Base-by-base conservation (phyloP, 2,329 filamentous ascomycete genomes). In the Sphaerostilbella broomeana region DNA sequence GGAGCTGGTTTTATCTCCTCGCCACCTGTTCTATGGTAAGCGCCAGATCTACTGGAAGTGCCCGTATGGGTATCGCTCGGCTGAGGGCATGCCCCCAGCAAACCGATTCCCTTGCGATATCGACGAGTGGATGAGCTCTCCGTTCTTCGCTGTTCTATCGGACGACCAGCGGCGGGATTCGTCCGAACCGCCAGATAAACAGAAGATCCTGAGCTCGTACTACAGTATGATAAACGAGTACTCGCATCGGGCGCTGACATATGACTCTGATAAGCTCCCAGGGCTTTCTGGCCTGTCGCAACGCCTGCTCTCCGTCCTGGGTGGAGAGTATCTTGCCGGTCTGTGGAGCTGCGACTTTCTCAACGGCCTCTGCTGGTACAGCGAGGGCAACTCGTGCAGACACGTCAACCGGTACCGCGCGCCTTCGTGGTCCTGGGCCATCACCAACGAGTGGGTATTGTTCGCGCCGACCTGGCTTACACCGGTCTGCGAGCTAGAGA, bases 21-120 rank as follows among this genome's bases (percentile, higher is more conserved):
- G 39, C 2, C 36, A 42, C 20, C 28, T 42, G 5, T 17, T 42
- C n/a, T 42, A 30, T 8, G 39, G 39, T 15, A 8, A 13, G 4
- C 34, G 39, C 3, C 33, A 42, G 11, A 42, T 42, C 24, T 42
- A 42, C 21, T 42, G 39, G 39, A 26, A 22, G 8, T 42, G 39
- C 18, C 27, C 25, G 6, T 30, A 15, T 19, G 5, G 7, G 20
- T 21, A 26, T 16, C 27, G 12, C 24, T 42, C 35, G 8, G 40
- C 35, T 6, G 35, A 42, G 22, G 28, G 10, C 10, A 38, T 27
- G 11, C 34, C 30, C 18, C 22, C 33, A 19, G 35, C 28, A 17
- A 24, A 29, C 10, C 17, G 29, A 12, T 33, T 34, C 20, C 40
- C 29, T 16, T 5, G 15, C 2, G 18, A 33, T 12, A 24, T 35